Base-by-base conservation (phyloP, 2,329 filamentous ascomycete species). In the Leptographium radiaticola region DNA sequence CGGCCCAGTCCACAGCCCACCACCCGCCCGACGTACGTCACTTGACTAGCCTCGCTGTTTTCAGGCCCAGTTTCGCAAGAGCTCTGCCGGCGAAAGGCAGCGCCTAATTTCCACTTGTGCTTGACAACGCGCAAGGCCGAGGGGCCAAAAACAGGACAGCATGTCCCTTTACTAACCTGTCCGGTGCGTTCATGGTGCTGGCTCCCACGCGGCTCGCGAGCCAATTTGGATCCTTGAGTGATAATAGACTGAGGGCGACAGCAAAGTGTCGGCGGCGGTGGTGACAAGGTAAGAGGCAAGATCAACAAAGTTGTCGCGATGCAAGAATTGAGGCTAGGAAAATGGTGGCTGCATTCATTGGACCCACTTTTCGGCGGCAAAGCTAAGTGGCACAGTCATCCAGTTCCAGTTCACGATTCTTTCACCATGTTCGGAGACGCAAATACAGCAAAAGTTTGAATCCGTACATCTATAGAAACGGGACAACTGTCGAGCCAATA, bases 111-210 rank as follows among this genome's bases (percentile, higher is more conserved):
- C 25, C 25, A 3, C 25, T 25, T 25, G 25, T 5, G 25, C 5
- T 25, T 5, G 25, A 5, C 25, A 25, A 3, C 25, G 25, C 25
- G 25, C 25, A 13, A 47, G 31, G 30, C 45, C 30, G 45, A 16
- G 30, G n/a, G 30, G 45, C 45, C 20, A 38, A 43, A 10, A 30
- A 43, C 53, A 52, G 49, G 55, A 53, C 11, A 6, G 18, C 42
- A 44, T 25, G 25, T 25, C 25, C 25, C 16, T 25, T 51, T 42
- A 68, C 75, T 66, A 59, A 79, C 76, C 76, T 70, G 63, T 79
- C 76, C 18, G 76, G 76, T 13, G 76, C 76, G 68, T 79, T 79
- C 76, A 79, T 79, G 9, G 9, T 36, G 34, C 34, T 9, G 33
- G 60, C 73, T 51, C 15, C 39, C 30, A 2, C 16, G 2, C 11